Evolutionary conservation across 148 eudicot genomes (phyloP).

Genomic region (Nepenthes mirabilis): DNA sequence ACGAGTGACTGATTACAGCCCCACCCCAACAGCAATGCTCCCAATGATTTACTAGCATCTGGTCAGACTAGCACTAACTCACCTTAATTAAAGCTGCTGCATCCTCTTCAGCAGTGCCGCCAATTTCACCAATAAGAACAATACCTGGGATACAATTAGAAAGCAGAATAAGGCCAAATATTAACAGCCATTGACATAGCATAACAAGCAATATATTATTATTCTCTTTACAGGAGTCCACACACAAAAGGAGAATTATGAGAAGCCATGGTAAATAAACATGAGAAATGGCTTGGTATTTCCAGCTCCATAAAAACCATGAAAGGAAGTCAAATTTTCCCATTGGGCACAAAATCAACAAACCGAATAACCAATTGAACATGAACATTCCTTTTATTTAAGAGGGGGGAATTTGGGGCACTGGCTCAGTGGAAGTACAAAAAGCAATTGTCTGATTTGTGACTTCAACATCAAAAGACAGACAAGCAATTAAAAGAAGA

Average conservation of each 20-base stretch:
- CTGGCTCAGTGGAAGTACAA: too few species aligned
- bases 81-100: slow-evolving; percentile 91
- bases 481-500: too few species aligned
- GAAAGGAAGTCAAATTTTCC: not conserved
- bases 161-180: not conserved
- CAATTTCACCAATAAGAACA: slow-evolving; percentile 86
- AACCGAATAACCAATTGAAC: not conserved
- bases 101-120: slow-evolving; percentile 97
- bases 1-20: too few species aligned
- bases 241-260: not conserved
- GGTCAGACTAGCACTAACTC: slow-evolving; percentile 4
- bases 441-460: too few species aligned
- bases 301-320: too few species aligned
- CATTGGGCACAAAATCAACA: not conserved
- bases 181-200: not conserved
- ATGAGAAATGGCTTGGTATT: not conserved
- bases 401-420: too few species aligned
- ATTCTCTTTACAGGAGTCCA: too few species aligned
- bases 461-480: too few species aligned
- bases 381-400: not conserved
- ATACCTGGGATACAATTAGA: too few species aligned
- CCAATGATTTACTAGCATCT: not conserved
- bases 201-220: too few species aligned
- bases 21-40: not conserved
- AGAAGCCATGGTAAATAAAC: not conserved